Base-by-base conservation (phyloP, 805 yeast species). In the Suhomyces emberorum region DNA sequence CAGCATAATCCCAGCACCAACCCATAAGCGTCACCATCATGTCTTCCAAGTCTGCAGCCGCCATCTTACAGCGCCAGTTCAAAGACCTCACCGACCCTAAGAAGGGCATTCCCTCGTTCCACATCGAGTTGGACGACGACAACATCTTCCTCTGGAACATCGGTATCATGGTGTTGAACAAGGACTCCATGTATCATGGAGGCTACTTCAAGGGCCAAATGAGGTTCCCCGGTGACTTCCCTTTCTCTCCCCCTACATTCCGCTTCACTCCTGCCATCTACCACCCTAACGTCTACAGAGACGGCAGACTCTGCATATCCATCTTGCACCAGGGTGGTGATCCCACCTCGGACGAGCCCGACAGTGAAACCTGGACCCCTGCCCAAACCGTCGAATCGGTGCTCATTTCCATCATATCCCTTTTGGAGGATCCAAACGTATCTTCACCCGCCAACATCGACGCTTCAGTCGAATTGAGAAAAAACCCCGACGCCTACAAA, bases 401-500 rank as follows among this genome's bases (percentile, higher is more conserved):
- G 7, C 74, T 91, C 52, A 83, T 91, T 37, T 85, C 95, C 22
- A 89, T 91, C 46, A 84, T 91, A 14, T 88, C 96, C 7, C 72
- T 91, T 35, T 73, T 91, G 51, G 95, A 88, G 54, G 97, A 91
- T 59, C 98, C 98, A 36, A 91, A 91, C 64, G 82, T 86, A 41
- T 77, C 79, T 42, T 86, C 96, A 1, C 97, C 98, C 5, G 98
- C 98, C 4, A 91, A 91, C 60, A 89, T 91, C 34, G 98, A 91
- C 60, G 98, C 98, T 12, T 85, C 95, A 14, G 88, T 88, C 29
- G 86, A 84, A 50, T 88, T 87, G 76, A 74, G 95, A 52, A 87
- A 85, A 52, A 77, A 83, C 59, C 81, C 82, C 19, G 87, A 81
- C 17, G 80, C 76, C 30, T 91, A 88, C 65, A 77, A 77, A 57